Base-by-base conservation (phyloP, 2,329 filamentous ascomycete species). In the Myriangium duriaei region DNA sequence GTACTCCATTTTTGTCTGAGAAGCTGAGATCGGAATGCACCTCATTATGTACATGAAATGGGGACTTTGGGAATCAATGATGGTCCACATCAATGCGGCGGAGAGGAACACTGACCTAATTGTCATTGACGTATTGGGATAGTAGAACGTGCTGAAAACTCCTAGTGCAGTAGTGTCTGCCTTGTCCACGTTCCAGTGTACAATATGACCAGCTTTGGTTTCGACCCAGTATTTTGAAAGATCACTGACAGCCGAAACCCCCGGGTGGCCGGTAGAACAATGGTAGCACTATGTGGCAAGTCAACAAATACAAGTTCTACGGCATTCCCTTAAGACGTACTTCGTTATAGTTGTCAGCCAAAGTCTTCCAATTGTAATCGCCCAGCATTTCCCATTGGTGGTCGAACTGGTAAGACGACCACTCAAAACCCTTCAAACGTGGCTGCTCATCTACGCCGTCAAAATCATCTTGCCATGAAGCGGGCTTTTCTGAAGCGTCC, bases 31-130 rank as follows among this genome's bases (percentile, higher is more conserved):
- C 5, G 74, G 73, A n/a, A 75, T 60, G 52, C 75, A 75, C 42
- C 72, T 63, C 48, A 75, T 71, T 37, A 75, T 65, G 58, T 73
- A 72, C 55, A 77, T 69, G 53, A 76, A 75, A 55, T 75, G 77
- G 77, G 56, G 76, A 62, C 11, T 69, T 65, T 11, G 68, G 71
- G 29, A 5, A 15, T 43, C 31, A 2, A 11, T 13, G 30, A 31
- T 12, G 21, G 12, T 11, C 13, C 41, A 43, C 14, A 44, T 41
- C n/a, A n/a, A 11, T 17, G 9, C 14, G n/a, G 11, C 13, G 11
- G n/a, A n/a, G n/a, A n/a, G n/a, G n/a, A n/a, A n/a, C n/a, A n/a
- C n/a, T n/a, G n/a, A n/a, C n/a, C n/a, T n/a, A 13, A 34, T 21
- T 4, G 5, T 34, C 32, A 34, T 18, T 11, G 32, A 34, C 7